These are phyloP conservation scores for Chloris gayana DNA, from an alignment of 176 grass and related monocot genomes.

Conservation along the genomic window DNA sequence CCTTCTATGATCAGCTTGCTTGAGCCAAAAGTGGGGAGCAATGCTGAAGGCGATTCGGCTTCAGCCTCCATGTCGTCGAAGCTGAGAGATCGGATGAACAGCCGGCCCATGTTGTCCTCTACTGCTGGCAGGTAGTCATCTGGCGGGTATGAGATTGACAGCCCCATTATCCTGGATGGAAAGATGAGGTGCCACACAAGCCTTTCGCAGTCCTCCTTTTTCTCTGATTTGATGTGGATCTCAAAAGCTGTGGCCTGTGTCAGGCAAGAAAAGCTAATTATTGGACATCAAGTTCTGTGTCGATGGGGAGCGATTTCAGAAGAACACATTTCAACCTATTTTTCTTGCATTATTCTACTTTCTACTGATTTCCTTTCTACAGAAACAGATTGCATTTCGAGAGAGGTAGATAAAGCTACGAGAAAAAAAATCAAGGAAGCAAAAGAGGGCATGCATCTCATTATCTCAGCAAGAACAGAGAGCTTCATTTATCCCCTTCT, in stretches of 20 bases:
- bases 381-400: conserved; percentile 10
- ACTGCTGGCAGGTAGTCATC: conserved; percentile 50
- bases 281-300: neutral
- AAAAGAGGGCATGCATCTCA: neutral
- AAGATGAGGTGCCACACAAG: conserved; percentile 26
- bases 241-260: conserved; percentile 4
- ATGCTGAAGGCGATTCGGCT: conserved; percentile 11
- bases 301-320: neutral
- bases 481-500: neutral
- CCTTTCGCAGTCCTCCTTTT: conserved; percentile 23
- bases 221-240: conserved; percentile 23
- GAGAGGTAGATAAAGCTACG: neutral
- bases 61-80: conserved; percentile 53
- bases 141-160: conserved; percentile 62
- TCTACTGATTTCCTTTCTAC: neutral
- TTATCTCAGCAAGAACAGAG: conserved; percentile 4
- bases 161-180: conserved; percentile 44
- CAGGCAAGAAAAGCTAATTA: conserved; percentile 23
- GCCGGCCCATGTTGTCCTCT: conserved; percentile 52
- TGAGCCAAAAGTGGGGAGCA: conserved; percentile 29
- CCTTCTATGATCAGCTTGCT: conserved; percentile 55
- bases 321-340: conserved; percentile 15
- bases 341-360: neutral
- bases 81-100: conserved; percentile 64
- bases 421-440: conserved; percentile 11